A percentile compares a stretch with the other conserved stretches of the same genome.
Evolutionary conservation across 2,329 filamentous ascomycete genomes (phyloP).

Genomic region (Aspergillus fumigatus): DNA sequence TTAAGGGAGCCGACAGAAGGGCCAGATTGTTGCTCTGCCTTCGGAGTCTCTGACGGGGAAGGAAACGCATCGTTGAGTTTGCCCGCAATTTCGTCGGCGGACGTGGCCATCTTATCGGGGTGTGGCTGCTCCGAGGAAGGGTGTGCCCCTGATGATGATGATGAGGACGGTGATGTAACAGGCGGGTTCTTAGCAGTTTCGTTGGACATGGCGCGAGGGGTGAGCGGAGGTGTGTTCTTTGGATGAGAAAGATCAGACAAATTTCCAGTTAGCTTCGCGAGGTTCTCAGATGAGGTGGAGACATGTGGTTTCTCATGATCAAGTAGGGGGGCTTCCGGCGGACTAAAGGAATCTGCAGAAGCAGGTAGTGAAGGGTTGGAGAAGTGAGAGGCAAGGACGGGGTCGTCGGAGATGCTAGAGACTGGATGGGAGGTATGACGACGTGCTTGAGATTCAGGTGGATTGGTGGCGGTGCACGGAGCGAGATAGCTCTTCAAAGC

Average conservation of each 20-base stretch:
- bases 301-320: constrained; percentile 39
- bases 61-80: constrained; percentile 36
- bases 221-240: constrained; percentile 92
- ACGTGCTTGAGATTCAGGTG: constrained; percentile 32
- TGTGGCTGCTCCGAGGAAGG: constrained; percentile 15
- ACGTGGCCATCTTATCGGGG: constrained; percentile 22
- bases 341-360: constrained; percentile 45
- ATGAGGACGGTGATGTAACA: constrained; percentile 17
- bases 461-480: constrained; percentile 28
- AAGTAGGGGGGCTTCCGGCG: constrained; percentile 49
- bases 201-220: constrained; percentile 78
- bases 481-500: constrained; percentile 44
- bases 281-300: constrained; percentile 42
- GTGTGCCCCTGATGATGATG: constrained; percentile 20
- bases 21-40: constrained; percentile 34
- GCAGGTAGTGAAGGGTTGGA: constrained; percentile 60
- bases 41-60: constrained; percentile 18
- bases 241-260: constrained; percentile 53
- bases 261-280: constrained; percentile 75
- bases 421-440: constrained; percentile 53
- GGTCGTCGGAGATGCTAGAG: constrained; percentile 60
- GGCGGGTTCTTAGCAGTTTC: constrained; percentile 35
- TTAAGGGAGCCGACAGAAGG: constrained; percentile 68
- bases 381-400: constrained; percentile 63
- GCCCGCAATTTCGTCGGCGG: constrained; percentile 32